These are phyloP conservation scores for Babesia gibsoni DNA, from an alignment of 169 alveolate genomes.

Conservation along the genomic window DNA sequence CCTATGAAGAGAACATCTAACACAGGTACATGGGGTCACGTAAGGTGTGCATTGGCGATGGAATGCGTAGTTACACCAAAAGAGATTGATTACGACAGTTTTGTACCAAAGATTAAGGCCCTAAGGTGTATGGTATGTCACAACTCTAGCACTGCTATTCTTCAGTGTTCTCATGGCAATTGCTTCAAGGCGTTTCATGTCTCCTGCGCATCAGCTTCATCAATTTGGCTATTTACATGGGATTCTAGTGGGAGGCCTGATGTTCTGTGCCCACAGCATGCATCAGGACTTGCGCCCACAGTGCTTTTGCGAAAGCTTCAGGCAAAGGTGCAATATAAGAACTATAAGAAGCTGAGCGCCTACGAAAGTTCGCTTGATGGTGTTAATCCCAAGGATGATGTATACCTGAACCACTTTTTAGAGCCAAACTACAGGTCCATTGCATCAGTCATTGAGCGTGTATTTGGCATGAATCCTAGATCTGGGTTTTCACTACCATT, in stretches of 20 bases:
- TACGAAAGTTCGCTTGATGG: slow-evolving; percentile 19
- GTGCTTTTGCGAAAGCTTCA: slow-evolving; percentile 73
- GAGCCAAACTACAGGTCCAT: slow-evolving; percentile 50
- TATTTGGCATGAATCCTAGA: slow-evolving; percentile 21
- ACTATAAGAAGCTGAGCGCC: slow-evolving; percentile 45
- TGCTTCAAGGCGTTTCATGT: slow-evolving; percentile 75
- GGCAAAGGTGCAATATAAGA: slow-evolving; percentile 60
- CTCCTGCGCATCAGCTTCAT: slow-evolving; percentile 77
- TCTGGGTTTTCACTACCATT: slow-evolving; percentile 22
- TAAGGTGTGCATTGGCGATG: slow-evolving; percentile 72
- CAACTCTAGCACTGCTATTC: slow-evolving; percentile 60
- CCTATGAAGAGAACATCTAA: slow-evolving; percentile 73
- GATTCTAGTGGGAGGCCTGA: slow-evolving; percentile 68
- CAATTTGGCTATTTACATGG: slow-evolving; percentile 67
- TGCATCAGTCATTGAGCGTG: slow-evolving; percentile 33
- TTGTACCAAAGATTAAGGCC: slow-evolving; percentile 69
- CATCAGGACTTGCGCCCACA: slow-evolving; percentile 77
- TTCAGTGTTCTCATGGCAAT: slow-evolving; percentile 70
- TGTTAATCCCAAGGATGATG: slow-evolving; percentile 46
- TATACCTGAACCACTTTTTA: slow-evolving; percentile 48
- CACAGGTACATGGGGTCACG: slow-evolving; percentile 75
- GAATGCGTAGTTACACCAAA: slow-evolving; percentile 62
- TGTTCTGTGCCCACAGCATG: slow-evolving; percentile 72
- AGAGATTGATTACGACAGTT: slow-evolving; percentile 37
- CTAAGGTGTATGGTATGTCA: slow-evolving; percentile 59